Evolutionary conservation across 306 rosid genomes (phyloP).

Genomic region (Acacia confusa): DNA sequence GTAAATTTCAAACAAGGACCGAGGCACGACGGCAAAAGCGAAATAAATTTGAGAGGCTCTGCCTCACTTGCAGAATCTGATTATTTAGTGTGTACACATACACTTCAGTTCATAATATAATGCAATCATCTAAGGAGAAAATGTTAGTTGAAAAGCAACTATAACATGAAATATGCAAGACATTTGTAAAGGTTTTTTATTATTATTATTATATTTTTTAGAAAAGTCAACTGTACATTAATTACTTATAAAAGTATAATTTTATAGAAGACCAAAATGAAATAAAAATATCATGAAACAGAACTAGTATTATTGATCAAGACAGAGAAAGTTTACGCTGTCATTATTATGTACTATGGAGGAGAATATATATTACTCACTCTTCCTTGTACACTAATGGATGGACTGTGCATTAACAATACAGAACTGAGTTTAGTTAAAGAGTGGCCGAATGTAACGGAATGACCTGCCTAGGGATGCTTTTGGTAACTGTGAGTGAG

Average conservation of each 20-base stretch:
- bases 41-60: not conserved
- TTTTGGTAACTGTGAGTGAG: constrained; percentile 1
- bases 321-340: not conserved
- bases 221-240: not conserved
- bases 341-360: too few species aligned
- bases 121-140: not conserved
- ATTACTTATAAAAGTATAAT: too few species aligned
- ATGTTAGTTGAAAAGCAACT: not conserved
- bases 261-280: too few species aligned
- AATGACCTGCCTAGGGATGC: not conserved
- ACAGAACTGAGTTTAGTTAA: too few species aligned
- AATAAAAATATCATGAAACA: too few species aligned
- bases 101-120: too few species aligned
- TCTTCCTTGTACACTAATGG: not conserved
- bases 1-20: not conserved
- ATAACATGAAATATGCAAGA: too few species aligned
- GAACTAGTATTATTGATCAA: not conserved
- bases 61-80: not conserved
- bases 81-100: not conserved
- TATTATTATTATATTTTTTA: too few species aligned
- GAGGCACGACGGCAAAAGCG: not conserved
- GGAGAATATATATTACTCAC: too few species aligned
- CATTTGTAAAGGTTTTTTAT: not conserved
- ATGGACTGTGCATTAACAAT: too few species aligned
- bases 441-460: not conserved